A percentile compares a stretch with the other conserved stretches of the same genome.
Evolutionary conservation across 192 early-diverging fungal genomes (phyloP).

Genomic region (Coemansia sp.): DNA sequence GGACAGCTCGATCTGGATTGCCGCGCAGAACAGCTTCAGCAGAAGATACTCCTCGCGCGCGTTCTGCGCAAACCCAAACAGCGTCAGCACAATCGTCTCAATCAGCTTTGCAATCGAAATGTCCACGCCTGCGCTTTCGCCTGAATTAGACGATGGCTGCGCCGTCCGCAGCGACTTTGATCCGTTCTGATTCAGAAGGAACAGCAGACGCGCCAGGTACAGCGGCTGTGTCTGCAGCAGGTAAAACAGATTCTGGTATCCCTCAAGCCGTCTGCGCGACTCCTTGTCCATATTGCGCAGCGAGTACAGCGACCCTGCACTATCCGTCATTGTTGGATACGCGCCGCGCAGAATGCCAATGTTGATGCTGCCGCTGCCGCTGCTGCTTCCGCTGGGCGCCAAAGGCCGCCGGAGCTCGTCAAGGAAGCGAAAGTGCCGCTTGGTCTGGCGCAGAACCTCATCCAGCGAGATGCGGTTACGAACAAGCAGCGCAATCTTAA

Average conservation of each 20-base stretch:
- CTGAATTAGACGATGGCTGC: not conserved
- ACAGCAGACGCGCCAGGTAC: slow-evolving; percentile 88
- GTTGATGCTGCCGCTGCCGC: not conserved
- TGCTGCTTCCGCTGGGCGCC: slow-evolving; percentile 10
- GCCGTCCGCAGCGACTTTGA: slow-evolving; percentile 52
- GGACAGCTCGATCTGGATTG: slow-evolving; percentile 88
- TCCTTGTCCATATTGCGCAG: slow-evolving; percentile 85
- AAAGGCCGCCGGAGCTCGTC: slow-evolving; percentile 55
- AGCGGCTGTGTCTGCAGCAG: slow-evolving; percentile 93
- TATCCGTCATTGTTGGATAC: slow-evolving; percentile 20
- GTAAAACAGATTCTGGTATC: slow-evolving; percentile 95
- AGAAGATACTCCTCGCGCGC: slow-evolving; percentile 93
- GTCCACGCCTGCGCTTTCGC: slow-evolving; percentile 20
- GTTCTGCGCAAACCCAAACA: slow-evolving; percentile 98
- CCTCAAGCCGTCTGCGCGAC: slow-evolving; percentile 68
- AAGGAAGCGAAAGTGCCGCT: slow-evolving; percentile 54
- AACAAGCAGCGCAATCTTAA: slow-evolving; percentile 94
- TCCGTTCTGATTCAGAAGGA: slow-evolving; percentile 83
- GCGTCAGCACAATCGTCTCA: slow-evolving; percentile 84
- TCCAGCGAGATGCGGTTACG: slow-evolving; percentile 95
- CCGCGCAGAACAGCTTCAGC: slow-evolving; percentile 88
- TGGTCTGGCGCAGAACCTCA: slow-evolving; percentile 73
- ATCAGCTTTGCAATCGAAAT: slow-evolving; percentile 70
- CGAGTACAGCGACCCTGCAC: slow-evolving; percentile 56
- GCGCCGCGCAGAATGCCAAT: slow-evolving; percentile 27